Evolutionary conservation across 2,329 filamentous ascomycete species (phyloP).

Genomic region (Ophiosphaerella herpotricha): DNA sequence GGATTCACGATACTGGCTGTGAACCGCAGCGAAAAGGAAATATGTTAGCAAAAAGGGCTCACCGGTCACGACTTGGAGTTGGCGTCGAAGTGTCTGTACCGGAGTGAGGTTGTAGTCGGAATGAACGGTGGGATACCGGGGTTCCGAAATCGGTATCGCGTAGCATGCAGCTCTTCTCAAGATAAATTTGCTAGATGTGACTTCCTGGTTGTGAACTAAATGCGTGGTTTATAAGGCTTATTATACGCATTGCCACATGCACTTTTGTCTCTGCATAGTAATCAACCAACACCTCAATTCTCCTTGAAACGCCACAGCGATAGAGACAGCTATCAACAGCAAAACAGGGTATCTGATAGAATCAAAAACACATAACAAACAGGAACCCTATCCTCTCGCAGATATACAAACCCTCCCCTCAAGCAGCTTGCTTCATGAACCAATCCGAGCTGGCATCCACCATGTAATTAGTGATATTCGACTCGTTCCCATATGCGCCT

Average conservation of each 20-base stretch:
- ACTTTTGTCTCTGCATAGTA: no score
- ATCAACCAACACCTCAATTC: no score
- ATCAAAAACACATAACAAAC: neutral
- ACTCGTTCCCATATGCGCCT: slow-evolving; percentile 59
- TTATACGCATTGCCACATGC: no score
- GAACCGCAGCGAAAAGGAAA: neutral
- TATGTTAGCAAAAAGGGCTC: neutral
- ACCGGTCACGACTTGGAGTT: neutral
- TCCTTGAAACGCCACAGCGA: neutral
- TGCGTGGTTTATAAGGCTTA: no score
- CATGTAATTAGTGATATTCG: slow-evolving; percentile 80
- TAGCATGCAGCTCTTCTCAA: neutral
- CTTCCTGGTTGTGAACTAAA: no score
- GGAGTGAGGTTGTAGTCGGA: neutral
- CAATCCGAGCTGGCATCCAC: slow-evolving; percentile 75
- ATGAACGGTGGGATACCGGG: neutral
- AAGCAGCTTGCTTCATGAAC: slow-evolving; percentile 55
- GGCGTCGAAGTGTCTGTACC: neutral
- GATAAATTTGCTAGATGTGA: no score
- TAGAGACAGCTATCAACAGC: neutral
- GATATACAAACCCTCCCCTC: neutral
- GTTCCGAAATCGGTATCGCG: slow-evolving; percentile 16
- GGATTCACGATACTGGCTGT: no score
- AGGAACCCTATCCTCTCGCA: no score
- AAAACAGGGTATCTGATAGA: slow-evolving; percentile 7